Base-by-base conservation (phyloP, 2,329 filamentous ascomycete genomes). In the Mycosphaerella sp. region DNA sequence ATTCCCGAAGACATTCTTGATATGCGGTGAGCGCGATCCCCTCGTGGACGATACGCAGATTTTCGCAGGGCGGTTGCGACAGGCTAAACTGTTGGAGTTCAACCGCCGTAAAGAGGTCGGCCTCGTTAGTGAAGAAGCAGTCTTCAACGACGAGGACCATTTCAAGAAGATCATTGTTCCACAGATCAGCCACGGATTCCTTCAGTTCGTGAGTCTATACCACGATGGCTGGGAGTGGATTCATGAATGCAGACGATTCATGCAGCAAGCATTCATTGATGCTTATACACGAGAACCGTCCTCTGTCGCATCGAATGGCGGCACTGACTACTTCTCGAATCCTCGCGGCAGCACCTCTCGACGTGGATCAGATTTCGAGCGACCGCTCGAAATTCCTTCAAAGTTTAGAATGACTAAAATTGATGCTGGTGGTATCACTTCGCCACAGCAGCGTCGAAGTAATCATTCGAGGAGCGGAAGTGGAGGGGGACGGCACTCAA, bases 21-120 rank as follows among this genome's bases (percentile, higher is more conserved):
- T 97, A 49, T 97, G 93, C 0, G 93, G 93, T 47, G 93, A 98
- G 73, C 85, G 92, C 31, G 93, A 98, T 67, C 93, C 93, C 0
- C 75, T 98, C 0, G 93, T 97, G 0, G 93, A 98, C 67, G 93
- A 98, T 69, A 98, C 93, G 0, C 89, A 96, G 45, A 91, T 98
- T 58, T 96, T 98, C 66, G 91, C 93, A 0, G 93, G 92, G 0
- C 78, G 92, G 0, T 72, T 98, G n/a, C 79, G 90, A 6, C 83
- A 91, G 57, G 89, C 90, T 1, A 95, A 85, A 61, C 69, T 80
- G 3, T 78, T 80, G 57, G 72, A 78, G 48, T 76, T 81, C 72
- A 70, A 72, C 2, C 78, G 80, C 44, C 74, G 78, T 3, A 76
- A 79, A 58, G 81, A 84, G 38, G 66, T 76, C 45, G 80, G 74